phyloP scores from a whole-genome alignment of 192 early-diverging fungal genomes.

The Chytriomyces confervae region DNA sequence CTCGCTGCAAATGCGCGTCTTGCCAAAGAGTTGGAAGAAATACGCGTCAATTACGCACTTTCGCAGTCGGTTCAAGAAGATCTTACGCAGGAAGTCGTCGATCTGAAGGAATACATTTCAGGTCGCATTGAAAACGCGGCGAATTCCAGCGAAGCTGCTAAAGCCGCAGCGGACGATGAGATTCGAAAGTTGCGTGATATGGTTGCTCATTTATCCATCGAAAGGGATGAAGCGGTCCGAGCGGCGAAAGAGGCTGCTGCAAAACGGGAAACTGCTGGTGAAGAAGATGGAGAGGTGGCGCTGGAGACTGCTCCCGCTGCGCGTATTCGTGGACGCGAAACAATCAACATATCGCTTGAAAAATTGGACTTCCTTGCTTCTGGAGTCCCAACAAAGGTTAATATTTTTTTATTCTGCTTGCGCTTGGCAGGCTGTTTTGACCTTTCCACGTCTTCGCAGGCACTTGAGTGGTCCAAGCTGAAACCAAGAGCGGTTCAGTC shows the following conservation, averaged over 20 bases:
- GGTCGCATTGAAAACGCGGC: conserved; percentile 18
- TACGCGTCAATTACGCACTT: conserved; percentile 5
- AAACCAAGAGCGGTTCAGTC: conserved; percentile 30
- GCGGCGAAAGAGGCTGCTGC: not conserved
- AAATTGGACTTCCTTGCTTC: conserved; percentile 7
- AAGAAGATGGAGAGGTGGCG: conserved; percentile 34
- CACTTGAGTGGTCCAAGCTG: conserved; percentile 56
- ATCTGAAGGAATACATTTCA: conserved; percentile 38
- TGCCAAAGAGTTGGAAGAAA: conserved; percentile 19
- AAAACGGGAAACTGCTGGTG: conserved; percentile 33
- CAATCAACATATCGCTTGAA: not conserved
- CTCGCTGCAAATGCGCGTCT: not conserved
- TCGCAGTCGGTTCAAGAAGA: conserved; percentile 10
- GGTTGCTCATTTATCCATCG: conserved; percentile 13
- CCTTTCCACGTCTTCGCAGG: conserved; percentile 18
- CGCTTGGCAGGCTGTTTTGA: not conserved
- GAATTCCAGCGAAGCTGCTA: conserved; percentile 11
- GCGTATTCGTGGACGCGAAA: not conserved
- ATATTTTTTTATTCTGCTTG: not conserved
- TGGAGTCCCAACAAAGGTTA: conserved; percentile 3
- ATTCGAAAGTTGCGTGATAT: conserved; percentile 27
- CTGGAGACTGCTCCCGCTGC: not conserved
- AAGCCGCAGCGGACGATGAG: not conserved
- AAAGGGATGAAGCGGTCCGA: conserved; percentile 27
- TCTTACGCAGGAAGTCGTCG: conserved; percentile 27